phyloP scores from a whole-genome alignment of 768 basidiomycete genomes.

The Cantharellus cinnabarinus region DNA sequence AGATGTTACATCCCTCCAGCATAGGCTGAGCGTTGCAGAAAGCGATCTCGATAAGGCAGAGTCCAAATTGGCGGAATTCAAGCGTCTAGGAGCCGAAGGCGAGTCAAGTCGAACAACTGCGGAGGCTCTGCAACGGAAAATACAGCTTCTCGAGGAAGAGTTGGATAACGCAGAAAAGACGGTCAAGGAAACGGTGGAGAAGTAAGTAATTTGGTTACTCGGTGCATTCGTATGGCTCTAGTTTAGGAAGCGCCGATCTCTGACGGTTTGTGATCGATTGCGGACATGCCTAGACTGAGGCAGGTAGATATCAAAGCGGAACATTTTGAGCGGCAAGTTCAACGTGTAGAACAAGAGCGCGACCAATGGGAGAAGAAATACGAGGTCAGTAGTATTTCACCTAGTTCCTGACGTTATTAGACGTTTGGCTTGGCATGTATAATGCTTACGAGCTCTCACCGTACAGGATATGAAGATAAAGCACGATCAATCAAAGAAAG shows the following conservation, averaged over 20 bases:
- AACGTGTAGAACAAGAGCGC: constrained; percentile 72
- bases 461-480: constrained; percentile 49
- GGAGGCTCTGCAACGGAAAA: constrained; percentile 62
- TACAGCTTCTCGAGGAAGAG: constrained; percentile 85
- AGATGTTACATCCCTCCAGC: constrained; percentile 57
- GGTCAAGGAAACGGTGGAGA: constrained; percentile 88
- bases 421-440: no score
- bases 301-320: constrained; percentile 98
- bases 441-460: not conserved
- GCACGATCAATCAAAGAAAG: constrained; percentile 50
- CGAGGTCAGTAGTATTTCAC: constrained; percentile 36
- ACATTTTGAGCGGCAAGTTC: constrained; percentile 86
- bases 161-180: constrained; percentile 92
- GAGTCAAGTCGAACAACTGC: constrained; percentile 49
- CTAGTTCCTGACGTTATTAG: no score
- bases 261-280: not conserved
- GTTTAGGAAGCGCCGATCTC: not conserved
- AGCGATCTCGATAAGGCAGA: constrained; percentile 53
- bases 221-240: not conserved
- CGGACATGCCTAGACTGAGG: constrained; percentile 38
- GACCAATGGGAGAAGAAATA: constrained; percentile 88
- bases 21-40: constrained; percentile 47
- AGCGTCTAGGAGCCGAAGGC: constrained; percentile 42
- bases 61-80: constrained; percentile 38
- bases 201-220: constrained; percentile 33